Evolutionary conservation across 352 stramenopile species (phyloP).

Genomic region (Globisporangium rhizosaccharum): DNA sequence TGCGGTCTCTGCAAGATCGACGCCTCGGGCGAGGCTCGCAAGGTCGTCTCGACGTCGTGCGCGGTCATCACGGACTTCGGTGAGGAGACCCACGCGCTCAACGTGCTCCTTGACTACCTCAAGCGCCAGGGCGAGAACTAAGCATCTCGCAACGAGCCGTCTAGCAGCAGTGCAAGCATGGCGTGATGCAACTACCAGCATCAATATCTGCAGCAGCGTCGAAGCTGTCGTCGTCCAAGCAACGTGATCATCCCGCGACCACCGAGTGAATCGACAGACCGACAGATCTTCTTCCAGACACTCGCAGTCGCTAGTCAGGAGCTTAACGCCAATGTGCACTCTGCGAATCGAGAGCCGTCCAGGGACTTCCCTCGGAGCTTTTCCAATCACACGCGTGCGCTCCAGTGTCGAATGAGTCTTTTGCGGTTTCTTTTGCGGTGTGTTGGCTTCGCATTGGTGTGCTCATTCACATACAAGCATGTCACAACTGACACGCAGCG

Average conservation of each 20-base stretch:
- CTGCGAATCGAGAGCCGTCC: slow-evolving; percentile 5
- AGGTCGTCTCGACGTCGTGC: slow-evolving; percentile 98
- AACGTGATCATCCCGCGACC: too few relatives aligned
- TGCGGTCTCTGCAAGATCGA: slow-evolving; percentile 99
- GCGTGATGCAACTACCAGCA: background rate
- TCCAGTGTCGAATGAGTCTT: too few relatives aligned
- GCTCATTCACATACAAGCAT: too few relatives aligned
- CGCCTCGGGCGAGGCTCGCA: slow-evolving; percentile 94
- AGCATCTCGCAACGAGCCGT: slow-evolving; percentile 18
- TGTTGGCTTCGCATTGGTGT: too few relatives aligned
- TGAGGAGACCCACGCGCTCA: slow-evolving; percentile 97
- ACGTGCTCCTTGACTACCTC: slow-evolving; percentile 98
- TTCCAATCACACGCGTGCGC: slow-evolving; percentile 4
- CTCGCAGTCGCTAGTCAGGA: background rate
- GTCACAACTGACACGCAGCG: too few relatives aligned
- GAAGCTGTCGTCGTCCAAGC: background rate
- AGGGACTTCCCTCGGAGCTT: slow-evolving; percentile 40
- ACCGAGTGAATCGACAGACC: too few relatives aligned
- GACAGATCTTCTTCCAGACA: slow-evolving; percentile 3
- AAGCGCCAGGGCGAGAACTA: slow-evolving; percentile 93
- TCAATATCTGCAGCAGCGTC: background rate
- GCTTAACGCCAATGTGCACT: background rate
- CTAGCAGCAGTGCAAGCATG: slow-evolving; percentile 19
- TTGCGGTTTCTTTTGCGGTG: too few relatives aligned
- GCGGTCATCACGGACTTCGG: slow-evolving; percentile 99